phyloP scores from a whole-genome alignment of 106 monocot genomes.

The Allium cepa region DNA sequence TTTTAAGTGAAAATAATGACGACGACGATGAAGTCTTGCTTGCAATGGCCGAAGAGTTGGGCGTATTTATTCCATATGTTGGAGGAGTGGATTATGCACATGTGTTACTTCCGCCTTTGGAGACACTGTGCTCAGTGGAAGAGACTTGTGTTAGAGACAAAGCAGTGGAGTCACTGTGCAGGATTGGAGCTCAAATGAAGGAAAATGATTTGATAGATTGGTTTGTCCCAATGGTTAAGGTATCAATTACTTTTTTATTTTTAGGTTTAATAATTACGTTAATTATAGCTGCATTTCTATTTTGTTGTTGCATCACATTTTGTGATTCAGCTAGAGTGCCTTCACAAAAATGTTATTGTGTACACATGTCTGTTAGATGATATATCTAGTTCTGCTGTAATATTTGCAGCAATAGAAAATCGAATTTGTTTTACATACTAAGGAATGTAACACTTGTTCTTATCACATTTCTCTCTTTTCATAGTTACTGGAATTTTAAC shows the following conservation, averaged over 20 bases:
- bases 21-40: slow-evolving; percentile 96
- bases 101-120: slow-evolving; percentile 80
- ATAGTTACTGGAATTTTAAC: neutral
- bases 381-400: too few species aligned
- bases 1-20: slow-evolving; percentile 88
- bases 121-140: slow-evolving; percentile 83
- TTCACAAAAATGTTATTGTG: too few species aligned
- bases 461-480: neutral
- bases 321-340: too few species aligned
- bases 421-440: too few species aligned
- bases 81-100: slow-evolving; percentile 81
- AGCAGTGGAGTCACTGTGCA: slow-evolving; percentile 80
- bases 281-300: too few species aligned
- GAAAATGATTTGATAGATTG: slow-evolving; percentile 83
- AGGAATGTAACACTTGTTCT: too few species aligned
- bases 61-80: slow-evolving; percentile 92
- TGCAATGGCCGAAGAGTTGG: slow-evolving; percentile 93
- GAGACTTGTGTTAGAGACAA: slow-evolving; percentile 97
- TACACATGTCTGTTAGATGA: too few species aligned
- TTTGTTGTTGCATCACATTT: too few species aligned
- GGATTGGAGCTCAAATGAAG: slow-evolving; percentile 91
- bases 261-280: too few species aligned
- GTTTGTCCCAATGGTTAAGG: slow-evolving; percentile 87
- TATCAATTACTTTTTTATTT: neutral
- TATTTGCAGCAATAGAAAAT: too few species aligned